Conservation (phyloP, 495 filamentous ascomycete species). For the Polyplosphaeria fusca region DNA sequence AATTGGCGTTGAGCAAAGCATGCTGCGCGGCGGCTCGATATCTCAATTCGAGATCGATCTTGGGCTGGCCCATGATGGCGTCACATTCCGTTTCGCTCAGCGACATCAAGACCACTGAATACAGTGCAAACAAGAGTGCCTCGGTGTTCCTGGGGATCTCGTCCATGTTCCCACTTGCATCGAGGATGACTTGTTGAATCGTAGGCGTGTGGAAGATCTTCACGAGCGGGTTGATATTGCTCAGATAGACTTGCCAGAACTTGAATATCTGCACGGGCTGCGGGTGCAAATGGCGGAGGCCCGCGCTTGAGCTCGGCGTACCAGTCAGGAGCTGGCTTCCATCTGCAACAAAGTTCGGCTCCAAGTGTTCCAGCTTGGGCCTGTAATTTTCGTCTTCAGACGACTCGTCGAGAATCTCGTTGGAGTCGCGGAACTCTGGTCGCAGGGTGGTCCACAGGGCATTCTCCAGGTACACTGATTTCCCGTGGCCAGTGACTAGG, state of each 20-base stretch:
- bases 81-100: conserved; percentile 51
- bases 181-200: conserved; percentile 51
- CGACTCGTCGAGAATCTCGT: conserved; percentile 10
- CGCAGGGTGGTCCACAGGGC: conserved; percentile 21
- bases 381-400: not conserved
- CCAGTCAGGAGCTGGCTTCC: conserved; percentile 12
- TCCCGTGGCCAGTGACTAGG: conserved; percentile 14
- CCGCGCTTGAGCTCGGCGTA: not conserved
- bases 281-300: conserved; percentile 26
- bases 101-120: conserved; percentile 49
- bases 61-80: conserved; percentile 46
- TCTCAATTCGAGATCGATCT: conserved; percentile 43
- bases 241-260: conserved; percentile 57
- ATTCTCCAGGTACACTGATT: conserved; percentile 29
- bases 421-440: conserved; percentile 27
- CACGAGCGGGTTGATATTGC: conserved; percentile 58
- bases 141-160: conserved; percentile 49
- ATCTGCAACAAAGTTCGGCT: not conserved
- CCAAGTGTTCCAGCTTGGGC: not conserved
- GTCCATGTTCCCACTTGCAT: conserved; percentile 42
- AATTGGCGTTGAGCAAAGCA: conserved; percentile 48
- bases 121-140: conserved; percentile 48
- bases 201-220: conserved; percentile 71
- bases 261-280: conserved; percentile 38
- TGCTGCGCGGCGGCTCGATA: conserved; percentile 48